These are phyloP conservation scores for Globisporangium nodosum DNA, from an alignment of 352 stramenopile species.

Conservation along the genomic window DNA sequence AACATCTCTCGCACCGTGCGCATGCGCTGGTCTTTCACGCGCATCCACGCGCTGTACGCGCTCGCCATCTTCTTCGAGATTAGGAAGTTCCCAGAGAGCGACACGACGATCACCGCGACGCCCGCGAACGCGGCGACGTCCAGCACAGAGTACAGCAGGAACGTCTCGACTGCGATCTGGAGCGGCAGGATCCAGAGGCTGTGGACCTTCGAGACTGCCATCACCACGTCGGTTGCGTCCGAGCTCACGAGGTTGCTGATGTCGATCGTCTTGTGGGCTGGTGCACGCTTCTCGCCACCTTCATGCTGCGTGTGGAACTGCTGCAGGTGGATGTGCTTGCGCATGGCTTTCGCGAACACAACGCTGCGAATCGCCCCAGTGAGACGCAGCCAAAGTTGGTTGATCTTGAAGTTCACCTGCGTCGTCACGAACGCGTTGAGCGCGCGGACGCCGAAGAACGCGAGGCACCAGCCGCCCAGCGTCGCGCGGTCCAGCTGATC, in stretches of 20 bases:
- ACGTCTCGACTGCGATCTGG: constrained; percentile 19
- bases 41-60: constrained; percentile 16
- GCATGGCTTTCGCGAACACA: constrained; percentile 13
- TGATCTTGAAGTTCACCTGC: constrained; percentile 7
- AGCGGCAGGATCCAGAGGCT: constrained; percentile 27
- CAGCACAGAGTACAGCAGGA: constrained; percentile 23
- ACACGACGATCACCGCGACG: constrained; percentile 18
- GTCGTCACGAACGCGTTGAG: constrained; percentile 12
- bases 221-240: constrained; percentile 6
- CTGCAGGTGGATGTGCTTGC: not conserved
- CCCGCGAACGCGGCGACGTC: constrained; percentile 24
- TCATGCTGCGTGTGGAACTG: not conserved
- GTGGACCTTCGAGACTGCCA: constrained; percentile 1
- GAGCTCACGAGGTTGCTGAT: constrained; percentile 11
- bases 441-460: constrained; percentile 3
- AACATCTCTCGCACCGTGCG: constrained; percentile 38
- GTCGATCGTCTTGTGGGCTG: not conserved
- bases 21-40: constrained; percentile 35
- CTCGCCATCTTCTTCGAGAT: constrained; percentile 13
- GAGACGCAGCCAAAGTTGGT: constrained; percentile 6
- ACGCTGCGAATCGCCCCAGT: constrained; percentile 3
- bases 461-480: not conserved
- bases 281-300: not conserved
- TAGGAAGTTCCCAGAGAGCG: constrained; percentile 16
- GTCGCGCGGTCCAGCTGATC: not conserved